Base-by-base conservation (phyloP, 2,329 filamentous ascomycete species). In the Aspergillus spinulosporus region DNA sequence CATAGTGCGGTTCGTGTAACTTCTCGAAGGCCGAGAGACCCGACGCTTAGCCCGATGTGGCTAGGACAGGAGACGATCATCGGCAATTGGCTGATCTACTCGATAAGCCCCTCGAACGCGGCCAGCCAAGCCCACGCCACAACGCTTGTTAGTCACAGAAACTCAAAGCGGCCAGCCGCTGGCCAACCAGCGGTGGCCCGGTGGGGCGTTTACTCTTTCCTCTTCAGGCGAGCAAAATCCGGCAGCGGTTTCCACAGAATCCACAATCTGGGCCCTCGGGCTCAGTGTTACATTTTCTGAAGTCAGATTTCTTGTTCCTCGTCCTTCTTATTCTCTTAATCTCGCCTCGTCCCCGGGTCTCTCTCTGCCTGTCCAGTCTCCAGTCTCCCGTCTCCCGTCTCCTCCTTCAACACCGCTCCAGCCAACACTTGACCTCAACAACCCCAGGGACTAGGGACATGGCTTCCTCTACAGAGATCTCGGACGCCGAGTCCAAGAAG, bases 121-220 rank as follows among this genome's bases (percentile, higher is more conserved):
- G 49, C 40, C 39, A 21, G 21, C 46, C 49, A 47, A 44, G 21
- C 5, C 31, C 46, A 31, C 50, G 49, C 55, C 55, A 57, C 55
- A 54, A 54, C 46, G 45, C 55, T 57, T 57, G 31, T 57, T 57
- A 57, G 55, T 57, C 55, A 57, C 55, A 40, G 49, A 53, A 49
- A 44, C 50, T 43, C 28, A 37, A 45, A 31, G 9, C 7, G 1
- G 7, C 6, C 52, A 15, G 39, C 26, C 36, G 3, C 1, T 2
- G 5, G 15, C 54, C 48, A 47, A 47, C 48, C 29, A 32, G 36
- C n/a, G 1, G 4, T 5, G 8, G n/a, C 6, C n/a, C 11, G n/a
- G 36, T 29, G n/a, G 9, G 3, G 21, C 3, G 26, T 43, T 29
- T 40, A 39, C 8, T 31, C 50, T 47, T 52, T 52, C 43, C 43